phyloP scores from a whole-genome alignment of 495 filamentous ascomycete species.

The Neurospora sp. region DNA sequence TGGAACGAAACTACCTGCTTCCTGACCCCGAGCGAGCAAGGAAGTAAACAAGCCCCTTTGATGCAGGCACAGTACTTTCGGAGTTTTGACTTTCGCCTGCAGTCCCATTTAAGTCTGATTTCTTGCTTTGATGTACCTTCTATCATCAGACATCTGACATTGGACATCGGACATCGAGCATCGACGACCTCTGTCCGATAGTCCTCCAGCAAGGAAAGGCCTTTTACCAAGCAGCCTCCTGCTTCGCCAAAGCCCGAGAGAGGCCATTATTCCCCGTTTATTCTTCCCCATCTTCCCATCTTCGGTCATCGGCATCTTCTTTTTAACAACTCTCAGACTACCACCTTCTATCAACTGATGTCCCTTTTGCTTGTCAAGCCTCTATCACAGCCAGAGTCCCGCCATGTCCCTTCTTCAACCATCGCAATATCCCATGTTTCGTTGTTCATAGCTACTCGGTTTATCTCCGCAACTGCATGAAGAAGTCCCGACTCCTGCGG shows the following conservation, averaged over 20 bases:
- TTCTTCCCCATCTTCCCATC: too few relatives aligned
- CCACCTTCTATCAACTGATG: too few relatives aligned
- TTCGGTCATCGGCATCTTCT: too few relatives aligned
- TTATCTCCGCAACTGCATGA: neutral
- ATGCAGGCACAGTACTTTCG: neutral
- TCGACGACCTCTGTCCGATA: too few relatives aligned
- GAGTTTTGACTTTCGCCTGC: rapidly evolving
- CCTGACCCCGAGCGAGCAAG: neutral
- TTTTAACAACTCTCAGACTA: neutral
- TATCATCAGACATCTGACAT: neutral
- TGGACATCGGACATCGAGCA: neutral
- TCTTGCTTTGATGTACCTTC: neutral
- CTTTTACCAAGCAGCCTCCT: too few relatives aligned
- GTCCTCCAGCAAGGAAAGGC: too few relatives aligned
- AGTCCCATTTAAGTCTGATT: neutral
- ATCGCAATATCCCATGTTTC: neutral
- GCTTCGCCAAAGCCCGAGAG: too few relatives aligned
- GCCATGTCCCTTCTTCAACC: neutral
- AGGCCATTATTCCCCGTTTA: too few relatives aligned
- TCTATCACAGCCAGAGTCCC: rapidly evolving
- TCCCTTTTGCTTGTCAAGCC: too few relatives aligned
- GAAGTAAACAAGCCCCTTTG: neutral
- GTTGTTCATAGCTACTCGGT: neutral
- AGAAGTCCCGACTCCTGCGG: neutral
- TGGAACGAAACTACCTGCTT: too few relatives aligned